Evolutionary conservation across 331 rosid species (phyloP), one percentile per base, ranked within the genome.

Genomic region (Quercus tomentella): DNA sequence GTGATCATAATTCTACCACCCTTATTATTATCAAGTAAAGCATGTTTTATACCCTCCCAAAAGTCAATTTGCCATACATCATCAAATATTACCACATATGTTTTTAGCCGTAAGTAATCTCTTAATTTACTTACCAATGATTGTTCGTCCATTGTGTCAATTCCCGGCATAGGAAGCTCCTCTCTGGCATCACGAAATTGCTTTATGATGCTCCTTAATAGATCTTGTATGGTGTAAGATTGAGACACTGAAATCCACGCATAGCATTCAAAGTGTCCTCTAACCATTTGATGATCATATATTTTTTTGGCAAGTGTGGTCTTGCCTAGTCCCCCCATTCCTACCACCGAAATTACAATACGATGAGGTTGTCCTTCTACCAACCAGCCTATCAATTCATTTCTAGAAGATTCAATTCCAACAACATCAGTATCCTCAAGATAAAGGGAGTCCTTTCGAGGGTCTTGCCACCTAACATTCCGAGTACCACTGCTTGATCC

Each of bases 81-180:
- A 54, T 84, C 82, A 28, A 84, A 77, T 18, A 77, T 82, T 22
- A 84, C 70, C 35, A 83, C 55, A 11, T 83, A 83, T n/a, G 75
- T 75, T 25, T 56, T 83, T 43, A 51, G 65, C 23, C 49, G 56
- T 17, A 82, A 31, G 11, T 55, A 72, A 49, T 72, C 45, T 37
- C 78, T 77, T 23, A 72, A 51, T 18, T 14, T 49, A 0, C 3
- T 45, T 0, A 25, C 14, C 1, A 69, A 6, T 18, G 20, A 49
- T 15, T 61, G 33, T 21, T 73, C 23, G 10, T 18, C 55, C 55
- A 33, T 43, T 15, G 14, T 10, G 14, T 43, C 51, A 1, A 43
- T 43, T 43, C 14, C 51, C 1, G 14, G 1, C 51, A 43, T 10
- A 43, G 14, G 4, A 43, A 10, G 51, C 14, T 43, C 51, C 51